Evolutionary conservation across 2,329 filamentous ascomycete genomes (phyloP).

Genomic region (Claviceps quebecensis): DNA sequence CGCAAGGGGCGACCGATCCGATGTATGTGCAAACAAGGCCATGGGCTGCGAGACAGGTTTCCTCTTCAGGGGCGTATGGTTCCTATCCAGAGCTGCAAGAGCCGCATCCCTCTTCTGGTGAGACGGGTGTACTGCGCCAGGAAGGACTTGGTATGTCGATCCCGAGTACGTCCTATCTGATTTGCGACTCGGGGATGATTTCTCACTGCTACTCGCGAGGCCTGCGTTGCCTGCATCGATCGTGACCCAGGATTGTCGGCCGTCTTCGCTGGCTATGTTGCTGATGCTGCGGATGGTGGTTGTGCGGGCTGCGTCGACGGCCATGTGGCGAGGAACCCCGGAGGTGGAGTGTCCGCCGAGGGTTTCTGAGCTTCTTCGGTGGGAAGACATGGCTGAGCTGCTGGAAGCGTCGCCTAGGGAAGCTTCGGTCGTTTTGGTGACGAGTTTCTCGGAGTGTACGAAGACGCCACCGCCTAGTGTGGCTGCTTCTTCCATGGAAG

Average conservation of each 20-base stretch:
- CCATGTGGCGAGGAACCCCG: conserved; percentile 12
- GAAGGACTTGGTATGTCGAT: conserved; percentile 19
- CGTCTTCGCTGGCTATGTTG: conserved; percentile 12
- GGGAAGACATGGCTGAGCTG: conserved; percentile 12
- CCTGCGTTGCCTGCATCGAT: conserved; percentile 15
- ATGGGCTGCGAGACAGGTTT: conserved; percentile 12
- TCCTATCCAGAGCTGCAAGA: conserved; percentile 14
- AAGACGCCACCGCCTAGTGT: conserved; percentile 7
- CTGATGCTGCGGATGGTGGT: conserved; percentile 10
- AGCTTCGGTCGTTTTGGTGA: conserved; percentile 10
- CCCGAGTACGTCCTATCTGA: conserved; percentile 16
- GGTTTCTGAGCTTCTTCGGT: conserved; percentile 15
- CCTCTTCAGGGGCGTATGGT: conserved; percentile 16
- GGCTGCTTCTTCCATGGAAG: conserved; percentile 12
- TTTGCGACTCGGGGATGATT: conserved; percentile 12
- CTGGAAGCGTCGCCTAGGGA: conserved; percentile 12
- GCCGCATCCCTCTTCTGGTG: conserved; percentile 8
- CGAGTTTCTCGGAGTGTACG: conserved; percentile 7
- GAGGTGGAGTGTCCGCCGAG: conserved; percentile 11
- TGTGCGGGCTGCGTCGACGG: conserved; percentile 13
- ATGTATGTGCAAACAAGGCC: conserved; percentile 4
- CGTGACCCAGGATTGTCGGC: conserved; percentile 22
- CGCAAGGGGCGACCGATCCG: conserved; percentile 7
- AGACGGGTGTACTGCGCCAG: conserved; percentile 15
- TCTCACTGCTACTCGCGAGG: conserved; percentile 14